Conservation (phyloP, 2,329 filamentous ascomycete genomes). For the Aspergillus vadensis region DNA sequence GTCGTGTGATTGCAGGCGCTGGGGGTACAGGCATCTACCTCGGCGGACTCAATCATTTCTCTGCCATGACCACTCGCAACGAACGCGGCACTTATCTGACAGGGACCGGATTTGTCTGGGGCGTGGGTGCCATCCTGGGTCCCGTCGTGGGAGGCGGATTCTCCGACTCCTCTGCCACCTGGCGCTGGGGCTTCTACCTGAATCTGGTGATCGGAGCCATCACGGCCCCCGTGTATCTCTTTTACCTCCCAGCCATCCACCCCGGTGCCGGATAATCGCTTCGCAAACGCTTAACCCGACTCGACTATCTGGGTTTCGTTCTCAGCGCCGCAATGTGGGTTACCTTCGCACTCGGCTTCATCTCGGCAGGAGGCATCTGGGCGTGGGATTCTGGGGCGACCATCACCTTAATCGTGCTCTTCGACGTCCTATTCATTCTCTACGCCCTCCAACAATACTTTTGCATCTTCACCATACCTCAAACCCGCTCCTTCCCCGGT, state of each 20-base stretch:
- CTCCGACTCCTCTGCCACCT: conserved; percentile 22
- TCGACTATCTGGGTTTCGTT: conserved; percentile 53
- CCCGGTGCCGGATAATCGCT: conserved; percentile 25
- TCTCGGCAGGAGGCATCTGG: conserved; percentile 54
- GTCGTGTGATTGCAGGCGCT: conserved; percentile 34
- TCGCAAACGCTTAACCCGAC: conserved; percentile 28
- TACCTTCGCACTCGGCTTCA: conserved; percentile 51
- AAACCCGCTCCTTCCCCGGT: conserved; percentile 52
- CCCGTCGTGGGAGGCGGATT: conserved; percentile 10
- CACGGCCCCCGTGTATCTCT: conserved; percentile 48
- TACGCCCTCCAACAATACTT: conserved; percentile 52
- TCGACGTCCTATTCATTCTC: conserved; percentile 46
- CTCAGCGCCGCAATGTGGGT: conserved; percentile 48
- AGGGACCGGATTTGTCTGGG: conserved; percentile 9
- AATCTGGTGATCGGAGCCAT: conserved; percentile 55
- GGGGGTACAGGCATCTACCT: conserved; percentile 35
- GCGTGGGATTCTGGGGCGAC: conserved; percentile 46
- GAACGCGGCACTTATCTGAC: conserved; percentile 7
- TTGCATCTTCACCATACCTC: conserved; percentile 47
- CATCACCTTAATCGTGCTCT: conserved; percentile 31
- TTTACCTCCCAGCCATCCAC: conserved; percentile 41
- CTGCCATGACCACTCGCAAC: conserved; percentile 1
- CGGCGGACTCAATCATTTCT: conserved; percentile 10
- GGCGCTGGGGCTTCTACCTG: conserved; percentile 56
- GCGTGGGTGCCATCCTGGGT: conserved; percentile 16